Base-by-base conservation (phyloP, 83 land plant species). In the Picea abies region DNA sequence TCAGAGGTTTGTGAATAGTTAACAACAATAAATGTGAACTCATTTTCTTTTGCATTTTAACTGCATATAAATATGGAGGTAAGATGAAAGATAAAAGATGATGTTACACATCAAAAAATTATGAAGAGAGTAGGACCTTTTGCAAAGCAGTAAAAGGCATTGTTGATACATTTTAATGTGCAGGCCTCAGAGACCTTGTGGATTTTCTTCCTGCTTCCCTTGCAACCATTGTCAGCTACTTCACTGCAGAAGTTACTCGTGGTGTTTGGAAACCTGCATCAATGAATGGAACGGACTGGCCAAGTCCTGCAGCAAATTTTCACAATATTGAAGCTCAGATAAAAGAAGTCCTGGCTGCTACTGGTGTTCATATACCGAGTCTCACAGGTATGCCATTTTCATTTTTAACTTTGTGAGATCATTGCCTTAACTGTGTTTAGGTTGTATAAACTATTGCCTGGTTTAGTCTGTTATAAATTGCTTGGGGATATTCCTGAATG, bases 211-310 rank as follows among this genome's bases (percentile, higher is more conserved):
- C 99, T 82, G 99, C 96, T 76, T 91, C 96, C 62, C 87, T 96
- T 75, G 97, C 96, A 44, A 84, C 93, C 25, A 94, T 96, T 44
- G 91, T 94, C n/a, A 96, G 97, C 82, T 96, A 88, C 82, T 91
- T 91, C 79, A 89, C 95, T 20, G 95, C 97, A 49, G 99, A 96
- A 75, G 95, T 93, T 26, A 96, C 93, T 66, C 90, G 99, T 82
- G 97, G 99, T 7, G 79, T 93, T 58, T 96, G 95, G 95, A 94
- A 91, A 44, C 91, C 91, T 68, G 99, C 91, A 63, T 89, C 85
- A 29, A 96, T 96, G 99, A 96, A 96, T 89, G 99, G 99, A 63
- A 95, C 90, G 22, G 99, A 96, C 81, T 96, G 99, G 99, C 99
- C 99, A 22, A 96, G 96, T 79, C 99, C 99, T 47, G 94, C 94